These are phyloP conservation scores for Fusarium xylarioides DNA, from an alignment of 2,329 filamentous ascomycete genomes.

Conservation along the genomic window DNA sequence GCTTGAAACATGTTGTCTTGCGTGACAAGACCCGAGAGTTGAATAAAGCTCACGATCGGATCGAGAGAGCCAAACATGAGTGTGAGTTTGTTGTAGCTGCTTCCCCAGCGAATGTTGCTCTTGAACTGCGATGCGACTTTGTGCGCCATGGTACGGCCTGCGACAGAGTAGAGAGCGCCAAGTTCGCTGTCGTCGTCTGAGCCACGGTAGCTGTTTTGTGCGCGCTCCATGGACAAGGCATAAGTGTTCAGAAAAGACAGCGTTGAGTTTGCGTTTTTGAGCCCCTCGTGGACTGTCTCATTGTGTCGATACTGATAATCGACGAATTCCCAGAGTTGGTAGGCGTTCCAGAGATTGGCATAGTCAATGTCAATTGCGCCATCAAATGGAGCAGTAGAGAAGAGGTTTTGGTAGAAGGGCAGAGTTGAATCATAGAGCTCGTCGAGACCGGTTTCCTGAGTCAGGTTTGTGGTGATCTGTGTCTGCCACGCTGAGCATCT, in stretches of 20 bases:
- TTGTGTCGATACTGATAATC: constrained; percentile 64
- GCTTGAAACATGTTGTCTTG: constrained; percentile 59
- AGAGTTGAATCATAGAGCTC: constrained; percentile 43
- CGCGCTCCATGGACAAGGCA: constrained; percentile 74
- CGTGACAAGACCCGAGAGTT: constrained; percentile 57
- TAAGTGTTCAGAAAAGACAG: constrained; percentile 64
- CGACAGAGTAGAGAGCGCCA: constrained; percentile 55
- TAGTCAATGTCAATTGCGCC: constrained; percentile 48
- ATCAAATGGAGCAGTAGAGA: constrained; percentile 48
- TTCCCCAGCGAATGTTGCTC: constrained; percentile 52
- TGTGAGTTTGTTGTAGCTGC: constrained; percentile 57
- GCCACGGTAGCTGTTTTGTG: constrained; percentile 62
- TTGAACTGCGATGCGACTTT: constrained; percentile 55
- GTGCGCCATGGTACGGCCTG: constrained; percentile 62
- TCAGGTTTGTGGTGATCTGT: constrained; percentile 43
- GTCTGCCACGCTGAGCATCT: constrained; percentile 51
- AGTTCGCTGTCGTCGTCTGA: constrained; percentile 47
- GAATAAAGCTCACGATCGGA: constrained; percentile 65
- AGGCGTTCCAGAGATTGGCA: constrained; percentile 60
- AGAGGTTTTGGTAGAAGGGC: constrained; percentile 56
- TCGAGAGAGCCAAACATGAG: constrained; percentile 64
- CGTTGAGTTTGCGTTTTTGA: constrained; percentile 48
- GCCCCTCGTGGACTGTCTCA: constrained; percentile 48
- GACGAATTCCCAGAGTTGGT: constrained; percentile 64
- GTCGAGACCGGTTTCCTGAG: constrained; percentile 36